phyloP scores from a whole-genome alignment of 2,329 filamentous ascomycete genomes.

The Tolypocladium inflatum region DNA sequence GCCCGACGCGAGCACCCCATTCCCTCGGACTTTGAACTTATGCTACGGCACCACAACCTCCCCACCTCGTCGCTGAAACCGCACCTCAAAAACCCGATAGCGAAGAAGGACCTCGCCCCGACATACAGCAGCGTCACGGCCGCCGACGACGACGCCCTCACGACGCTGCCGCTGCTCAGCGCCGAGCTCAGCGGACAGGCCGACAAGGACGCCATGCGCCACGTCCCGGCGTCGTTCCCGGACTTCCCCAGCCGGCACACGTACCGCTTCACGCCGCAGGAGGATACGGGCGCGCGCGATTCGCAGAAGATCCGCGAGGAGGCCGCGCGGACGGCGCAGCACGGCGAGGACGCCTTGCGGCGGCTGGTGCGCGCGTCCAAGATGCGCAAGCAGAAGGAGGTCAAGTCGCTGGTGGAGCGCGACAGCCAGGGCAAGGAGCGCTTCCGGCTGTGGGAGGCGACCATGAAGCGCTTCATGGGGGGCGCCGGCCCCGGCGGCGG shows the following conservation, averaged over 20 bases:
- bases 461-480: conserved; percentile 47
- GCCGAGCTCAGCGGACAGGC: conserved; percentile 47
- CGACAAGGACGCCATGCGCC: conserved; percentile 45
- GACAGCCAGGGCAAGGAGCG: conserved; percentile 43
- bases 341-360: conserved; percentile 52
- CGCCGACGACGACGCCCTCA: conserved; percentile 28
- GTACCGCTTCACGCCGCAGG: conserved; percentile 48
- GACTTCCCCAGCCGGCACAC: conserved; percentile 56
- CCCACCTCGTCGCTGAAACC: conserved; percentile 41
- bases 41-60: conserved; percentile 41
- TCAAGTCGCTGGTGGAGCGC: conserved; percentile 44
- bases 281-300: conserved; percentile 36
- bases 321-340: conserved; percentile 49
- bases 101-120: conserved; percentile 26
- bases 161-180: conserved; percentile 35
- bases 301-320: conserved; percentile 50
- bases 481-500: conserved; percentile 17
- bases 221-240: conserved; percentile 51
- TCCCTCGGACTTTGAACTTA: conserved; percentile 48
- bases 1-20: conserved; percentile 43
- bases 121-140: conserved; percentile 27
- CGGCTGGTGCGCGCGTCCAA: conserved; percentile 52
- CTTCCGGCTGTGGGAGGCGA: conserved; percentile 50
- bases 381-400: conserved; percentile 55
- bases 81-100: conserved; percentile 45